Percentiles rank a stretch among this genome's conserved stretches.
phyloP scores from a whole-genome alignment of 768 basidiomycete genomes.

The Lyophyllum shimeji region DNA sequence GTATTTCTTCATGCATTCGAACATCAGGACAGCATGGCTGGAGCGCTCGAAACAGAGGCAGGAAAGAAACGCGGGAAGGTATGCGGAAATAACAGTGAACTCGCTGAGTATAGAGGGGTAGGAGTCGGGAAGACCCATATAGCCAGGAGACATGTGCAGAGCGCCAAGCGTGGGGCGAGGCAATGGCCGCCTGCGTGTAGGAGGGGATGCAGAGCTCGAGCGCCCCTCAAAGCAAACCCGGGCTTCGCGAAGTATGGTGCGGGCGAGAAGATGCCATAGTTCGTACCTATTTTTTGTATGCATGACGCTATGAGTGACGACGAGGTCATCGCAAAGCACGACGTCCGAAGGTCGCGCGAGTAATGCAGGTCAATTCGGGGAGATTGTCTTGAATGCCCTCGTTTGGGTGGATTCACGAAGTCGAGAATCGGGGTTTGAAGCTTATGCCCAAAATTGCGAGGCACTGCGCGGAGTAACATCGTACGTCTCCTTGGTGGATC shows the following conservation, averaged over 20 bases:
- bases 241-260: not conserved
- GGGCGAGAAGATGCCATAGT: too few relatives aligned
- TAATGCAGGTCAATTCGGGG: not conserved
- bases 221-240: not conserved
- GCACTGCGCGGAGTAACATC: not conserved
- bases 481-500: not conserved
- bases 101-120: not conserved
- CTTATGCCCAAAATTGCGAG: not conserved
- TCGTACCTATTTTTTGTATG: not conserved
- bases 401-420: not conserved
- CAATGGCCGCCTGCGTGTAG: not conserved
- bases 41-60: not conserved
- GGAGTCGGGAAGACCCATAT: conserved; percentile 2
- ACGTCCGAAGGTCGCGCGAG: not conserved
- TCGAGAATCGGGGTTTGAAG: not conserved
- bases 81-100: not conserved
- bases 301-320: not conserved
- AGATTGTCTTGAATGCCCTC: not conserved
- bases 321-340: not conserved
- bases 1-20: not conserved
- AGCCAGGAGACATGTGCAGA: not conserved
- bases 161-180: not conserved
- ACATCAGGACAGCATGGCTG: not conserved
- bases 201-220: not conserved
- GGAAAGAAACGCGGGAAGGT: too few relatives aligned